Evolutionary conservation across 306 rosid species (phyloP), one percentile per base, ranked within the genome.

Genomic region (Citrullus amarus): DNA sequence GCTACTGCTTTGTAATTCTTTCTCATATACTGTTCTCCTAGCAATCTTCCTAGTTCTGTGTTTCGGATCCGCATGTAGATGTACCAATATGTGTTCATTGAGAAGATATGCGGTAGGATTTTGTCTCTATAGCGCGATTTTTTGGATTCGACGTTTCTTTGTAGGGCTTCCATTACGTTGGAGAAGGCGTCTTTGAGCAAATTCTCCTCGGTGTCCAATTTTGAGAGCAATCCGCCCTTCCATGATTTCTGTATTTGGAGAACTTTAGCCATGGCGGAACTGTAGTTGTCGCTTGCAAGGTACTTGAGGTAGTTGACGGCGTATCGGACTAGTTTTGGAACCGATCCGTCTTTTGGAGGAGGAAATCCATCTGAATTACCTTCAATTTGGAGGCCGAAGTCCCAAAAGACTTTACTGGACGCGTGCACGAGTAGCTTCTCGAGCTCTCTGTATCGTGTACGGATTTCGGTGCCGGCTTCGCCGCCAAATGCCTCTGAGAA

Each of bases 81-180:
- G 80, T 93, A 93, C 98, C 98, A 93, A 77, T 90, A 90, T 0
- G 96, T 89, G 71, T 93, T 93, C 98, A 90, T 91, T 12, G 85
- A 61, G 74, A 88, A 91, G 9, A 91, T 66, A 17, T 88, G 84
- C 32, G 82, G 78, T 44, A 89, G 62, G 28, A 82, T 83, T 81
- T 86, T 90, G 80, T 93, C 98, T 72, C 77, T 87, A 53, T 83
- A 91, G 20, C 86, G 78, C 20, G 78, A 59, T 6, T 88, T 86
- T 69, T 93, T 91, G 0, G 93, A 82, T 43, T 91, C 97, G 2
- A 93, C 83, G 87, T 90, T 93, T 70, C 97, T 86, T 53, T 86
- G 88, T 36, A 93, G 89, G 14, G 98, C 97, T 7, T 91, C 98
- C 90, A 93, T 90, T 76, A 88, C 80, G 76, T 89, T 91, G 17